Evolutionary conservation across 2,329 filamentous ascomycete species (phyloP).

Genomic region (Arthrobotrys pseudoclavata): DNA sequence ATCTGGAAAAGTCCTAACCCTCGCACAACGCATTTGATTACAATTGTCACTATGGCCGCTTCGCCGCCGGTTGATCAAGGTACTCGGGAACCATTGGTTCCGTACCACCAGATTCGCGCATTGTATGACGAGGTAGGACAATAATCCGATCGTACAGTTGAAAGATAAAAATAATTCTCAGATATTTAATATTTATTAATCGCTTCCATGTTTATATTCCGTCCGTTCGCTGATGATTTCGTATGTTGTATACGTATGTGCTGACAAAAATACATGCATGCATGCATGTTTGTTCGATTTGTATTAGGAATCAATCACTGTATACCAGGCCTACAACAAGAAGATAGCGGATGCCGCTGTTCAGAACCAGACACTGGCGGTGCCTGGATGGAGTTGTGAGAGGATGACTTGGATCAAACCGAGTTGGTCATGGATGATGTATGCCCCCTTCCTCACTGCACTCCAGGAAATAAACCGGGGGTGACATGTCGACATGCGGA

Average conservation of each 20-base stretch:
- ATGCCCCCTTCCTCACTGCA: conserved; percentile 44
- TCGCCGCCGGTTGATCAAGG: background rate
- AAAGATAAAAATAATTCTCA: background rate
- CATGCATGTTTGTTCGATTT: conserved; percentile 9
- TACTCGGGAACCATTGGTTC: conserved; percentile 8
- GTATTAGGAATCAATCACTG: conserved; percentile 69
- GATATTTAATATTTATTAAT: background rate
- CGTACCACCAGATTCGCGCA: conserved; percentile 54
- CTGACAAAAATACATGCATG: conserved; percentile 19
- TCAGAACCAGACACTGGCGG: conserved; percentile 69
- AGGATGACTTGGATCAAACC: conserved; percentile 78
- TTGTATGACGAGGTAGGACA: conserved; percentile 48
- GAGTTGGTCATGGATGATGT: conserved; percentile 71
- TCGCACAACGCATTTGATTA: conserved; percentile 37
- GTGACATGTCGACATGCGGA: too few relatives aligned
- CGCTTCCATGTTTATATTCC: background rate
- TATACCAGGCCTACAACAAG: conserved; percentile 74
- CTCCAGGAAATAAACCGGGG: conserved; percentile 57
- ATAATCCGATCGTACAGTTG: background rate
- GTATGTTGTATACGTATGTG: conserved; percentile 14
- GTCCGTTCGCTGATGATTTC: background rate
- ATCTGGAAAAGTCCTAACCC: background rate
- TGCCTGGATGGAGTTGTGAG: conserved; percentile 70
- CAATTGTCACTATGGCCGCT: conserved; percentile 7
- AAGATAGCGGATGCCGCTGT: conserved; percentile 72